Conservation (phyloP, 257 asterid genomes). For the Lithospermum erythrorhizon region DNA sequence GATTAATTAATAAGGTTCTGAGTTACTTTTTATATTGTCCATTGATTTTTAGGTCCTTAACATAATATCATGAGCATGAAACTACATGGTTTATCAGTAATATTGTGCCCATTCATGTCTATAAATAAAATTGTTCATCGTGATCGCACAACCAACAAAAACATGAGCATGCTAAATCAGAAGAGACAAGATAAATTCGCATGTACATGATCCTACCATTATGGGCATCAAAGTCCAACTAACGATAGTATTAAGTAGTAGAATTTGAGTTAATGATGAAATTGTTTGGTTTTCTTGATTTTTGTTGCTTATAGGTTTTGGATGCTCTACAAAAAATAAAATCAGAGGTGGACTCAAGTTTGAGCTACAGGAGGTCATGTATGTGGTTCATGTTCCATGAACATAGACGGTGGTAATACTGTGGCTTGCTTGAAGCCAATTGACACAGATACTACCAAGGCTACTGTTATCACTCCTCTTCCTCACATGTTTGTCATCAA, state of each 20-base stretch:
- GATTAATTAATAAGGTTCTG: too few relatives aligned
- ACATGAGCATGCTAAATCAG: too few relatives aligned
- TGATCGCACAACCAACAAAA: too few relatives aligned
- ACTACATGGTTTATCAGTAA: too few relatives aligned
- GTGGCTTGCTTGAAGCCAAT: conserved; percentile 76
- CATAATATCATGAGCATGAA: too few relatives aligned
- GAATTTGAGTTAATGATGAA: background rate
- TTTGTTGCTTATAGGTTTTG: conserved; percentile 47
- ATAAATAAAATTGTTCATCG: too few relatives aligned
- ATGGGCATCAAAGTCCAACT: too few relatives aligned
- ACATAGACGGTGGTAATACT: conserved; percentile 62
- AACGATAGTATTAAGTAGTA: background rate
- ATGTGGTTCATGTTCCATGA: conserved; percentile 78
- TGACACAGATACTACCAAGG: conserved; percentile 25
- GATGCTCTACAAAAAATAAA: conserved; percentile 65
- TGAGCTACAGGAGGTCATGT: conserved; percentile 60
- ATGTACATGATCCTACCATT: too few relatives aligned
- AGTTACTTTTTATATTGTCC: too few relatives aligned
- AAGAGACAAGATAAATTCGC: too few relatives aligned
- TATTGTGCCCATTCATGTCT: too few relatives aligned
- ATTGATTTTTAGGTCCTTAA: too few relatives aligned
- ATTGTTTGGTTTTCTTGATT: background rate
- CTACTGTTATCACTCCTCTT: conserved; percentile 56
- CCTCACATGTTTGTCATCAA: conserved; percentile 80
- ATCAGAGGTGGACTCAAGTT: conserved; percentile 43